Evolutionary conservation across 208 protist species (phyloP), one percentile per base, ranked within the genome.

Genomic region (Blastocrithidia nonstop): DNA sequence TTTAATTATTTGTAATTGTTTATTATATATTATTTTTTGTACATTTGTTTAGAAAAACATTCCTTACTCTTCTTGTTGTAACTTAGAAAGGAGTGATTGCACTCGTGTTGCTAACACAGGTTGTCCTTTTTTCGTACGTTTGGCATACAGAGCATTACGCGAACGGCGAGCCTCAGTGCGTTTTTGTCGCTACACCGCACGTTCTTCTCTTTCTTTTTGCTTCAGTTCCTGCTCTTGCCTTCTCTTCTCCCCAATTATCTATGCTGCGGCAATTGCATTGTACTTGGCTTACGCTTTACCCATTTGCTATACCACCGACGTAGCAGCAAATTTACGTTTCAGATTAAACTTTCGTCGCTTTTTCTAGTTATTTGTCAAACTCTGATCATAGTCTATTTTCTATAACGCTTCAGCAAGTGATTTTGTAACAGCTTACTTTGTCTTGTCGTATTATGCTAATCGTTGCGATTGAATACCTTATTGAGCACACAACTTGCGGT

Each of bases 341-440:
- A 89, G 27, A 49, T 87, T 88, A 44, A 64, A 93, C 64, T 86
- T 89, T 6, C 73, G 63, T 33, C 71, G 71, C 55, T 82, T 81
- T 56, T 88, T 88, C 39, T 93, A 73, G 38, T 72, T 71, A 57
- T 88, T 87, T 13, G 84, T 86, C 9, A 93, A 61, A 41, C 68
- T 88, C 45, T 87, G 74, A 46, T 93, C 79, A 43, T 87, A 69
- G 53, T 88, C 76, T 40, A 93, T 61, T 8, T 62, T 40, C 38
- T 89, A 57, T 4, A 93, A 50, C 19, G 28, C 54, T n/a, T 72
- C 57, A 24, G 50, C 51, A 1, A 93, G 66, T 1, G 45, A 6
- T 0, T 57, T 47, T 0, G 64, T 35, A 9, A 67, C 76, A 8
- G 61, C 58, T 19, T 71, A 38, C 16, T 73, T 61, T 0, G 59